phyloP scores from a whole-genome alignment of 306 rosid species.

The Lathyrus oleraceus region DNA sequence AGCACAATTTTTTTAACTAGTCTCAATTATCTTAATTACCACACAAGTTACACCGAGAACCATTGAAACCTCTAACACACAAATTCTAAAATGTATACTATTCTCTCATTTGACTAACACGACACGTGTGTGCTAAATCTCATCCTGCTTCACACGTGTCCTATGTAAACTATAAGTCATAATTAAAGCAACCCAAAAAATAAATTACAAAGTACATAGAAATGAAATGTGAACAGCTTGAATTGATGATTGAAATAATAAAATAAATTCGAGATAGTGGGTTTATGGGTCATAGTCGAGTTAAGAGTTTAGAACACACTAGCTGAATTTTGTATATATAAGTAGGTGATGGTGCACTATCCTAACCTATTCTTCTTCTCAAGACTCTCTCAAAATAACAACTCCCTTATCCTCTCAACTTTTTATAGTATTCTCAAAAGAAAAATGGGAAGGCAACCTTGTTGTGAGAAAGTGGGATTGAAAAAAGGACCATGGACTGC shows the following conservation, averaged over 20 bases:
- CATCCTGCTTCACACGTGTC: conserved; percentile 39
- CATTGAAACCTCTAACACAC: no score
- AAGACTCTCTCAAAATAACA: conserved; percentile 2
- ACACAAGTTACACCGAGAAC: no score
- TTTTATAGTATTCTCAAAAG: not conserved
- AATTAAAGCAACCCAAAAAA: not conserved
- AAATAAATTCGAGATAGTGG: conserved; percentile 30
- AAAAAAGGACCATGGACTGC: conserved; percentile 93
- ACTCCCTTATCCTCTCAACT: conserved; percentile 14
- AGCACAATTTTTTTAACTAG: no score
- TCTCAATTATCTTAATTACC: no score
- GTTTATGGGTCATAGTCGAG: conserved; percentile 13
- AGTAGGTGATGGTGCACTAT: conserved; percentile 53
- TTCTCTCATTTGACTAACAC: not conserved
- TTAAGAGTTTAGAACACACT: conserved; percentile 27
- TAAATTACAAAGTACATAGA: not conserved
- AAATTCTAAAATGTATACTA: not conserved
- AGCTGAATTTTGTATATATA: conserved; percentile 41
- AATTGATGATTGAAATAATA: not conserved
- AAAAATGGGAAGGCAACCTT: conserved; percentile 94
- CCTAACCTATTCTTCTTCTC: conserved; percentile 25
- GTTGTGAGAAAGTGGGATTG: conserved; percentile 98
- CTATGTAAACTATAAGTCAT: not conserved
- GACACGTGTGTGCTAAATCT: conserved; percentile 47
- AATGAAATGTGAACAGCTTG: not conserved